Evolutionary conservation across 1,139 yeast genomes (phyloP).

Genomic region (Geotrichum australiense): DNA sequence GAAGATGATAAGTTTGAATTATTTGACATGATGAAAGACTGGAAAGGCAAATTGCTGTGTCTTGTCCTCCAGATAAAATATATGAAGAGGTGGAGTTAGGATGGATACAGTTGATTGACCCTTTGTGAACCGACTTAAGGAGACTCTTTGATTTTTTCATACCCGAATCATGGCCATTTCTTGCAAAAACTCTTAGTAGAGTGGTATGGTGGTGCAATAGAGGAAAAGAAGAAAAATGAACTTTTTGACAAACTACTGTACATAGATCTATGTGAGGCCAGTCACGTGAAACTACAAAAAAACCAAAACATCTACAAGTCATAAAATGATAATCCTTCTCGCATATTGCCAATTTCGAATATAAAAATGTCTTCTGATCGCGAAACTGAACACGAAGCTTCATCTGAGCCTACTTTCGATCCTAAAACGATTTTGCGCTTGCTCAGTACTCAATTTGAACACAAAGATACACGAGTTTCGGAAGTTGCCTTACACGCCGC

Average conservation of each 20-base stretch:
- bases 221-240: too few relatives aligned
- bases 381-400: not conserved
- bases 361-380: not conserved
- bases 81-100: constrained; percentile 31
- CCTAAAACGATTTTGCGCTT: constrained; percentile 24
- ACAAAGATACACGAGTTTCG: constrained; percentile 25
- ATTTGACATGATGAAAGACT: constrained; percentile 26
- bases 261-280: too few relatives aligned
- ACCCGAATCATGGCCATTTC: too few relatives aligned
- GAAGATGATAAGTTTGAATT: constrained; percentile 27
- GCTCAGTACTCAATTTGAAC: constrained; percentile 24
- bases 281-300: too few relatives aligned
- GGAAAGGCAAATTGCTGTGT: constrained; percentile 30
- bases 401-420: constrained; percentile 20
- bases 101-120: constrained; percentile 29
- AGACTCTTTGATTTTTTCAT: not conserved
- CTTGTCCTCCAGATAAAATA: constrained; percentile 34
- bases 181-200: too few relatives aligned
- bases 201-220: too few relatives aligned
- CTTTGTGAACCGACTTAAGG: constrained; percentile 21
- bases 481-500: constrained; percentile 26
- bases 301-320: too few relatives aligned
- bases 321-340: too few relatives aligned
- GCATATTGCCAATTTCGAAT: too few relatives aligned
- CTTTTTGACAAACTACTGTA: too few relatives aligned